phyloP scores from a whole-genome alignment of 2,329 filamentous ascomycete species.

The Penicillium sp. region DNA sequence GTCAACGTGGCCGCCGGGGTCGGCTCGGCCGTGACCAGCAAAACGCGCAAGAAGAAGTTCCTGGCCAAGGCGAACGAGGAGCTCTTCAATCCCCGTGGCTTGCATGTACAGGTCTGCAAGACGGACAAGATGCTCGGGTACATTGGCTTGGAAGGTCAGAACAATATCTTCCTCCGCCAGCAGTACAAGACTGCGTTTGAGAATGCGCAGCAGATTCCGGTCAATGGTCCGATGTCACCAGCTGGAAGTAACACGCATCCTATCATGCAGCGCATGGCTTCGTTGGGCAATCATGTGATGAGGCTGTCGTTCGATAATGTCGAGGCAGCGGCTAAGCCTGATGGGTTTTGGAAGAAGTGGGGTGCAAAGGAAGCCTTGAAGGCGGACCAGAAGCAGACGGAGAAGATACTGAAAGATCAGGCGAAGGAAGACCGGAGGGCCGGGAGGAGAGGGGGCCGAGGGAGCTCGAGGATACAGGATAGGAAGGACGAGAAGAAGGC shows the following conservation, averaged over 20 bases:
- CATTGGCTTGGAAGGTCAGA: not conserved
- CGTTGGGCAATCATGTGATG: slow-evolving; percentile 11
- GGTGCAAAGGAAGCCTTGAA: slow-evolving; percentile 7
- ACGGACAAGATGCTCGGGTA: slow-evolving; percentile 6
- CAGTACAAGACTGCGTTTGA: slow-evolving; percentile 3
- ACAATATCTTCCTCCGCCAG: slow-evolving; percentile 2
- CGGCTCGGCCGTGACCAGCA: slow-evolving; percentile 15
- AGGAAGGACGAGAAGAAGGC: slow-evolving; percentile 2
- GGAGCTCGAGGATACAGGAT: not conserved
- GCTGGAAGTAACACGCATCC: not conserved
- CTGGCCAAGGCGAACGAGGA: slow-evolving; percentile 17
- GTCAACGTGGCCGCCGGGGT: slow-evolving; percentile 13
- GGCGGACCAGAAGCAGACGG: slow-evolving; percentile 10
- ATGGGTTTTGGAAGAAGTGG: slow-evolving; percentile 11
- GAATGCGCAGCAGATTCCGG: not conserved
- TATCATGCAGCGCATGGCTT: slow-evolving; percentile 7
- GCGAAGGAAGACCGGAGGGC: slow-evolving; percentile 2
- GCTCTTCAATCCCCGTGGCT: not conserved
- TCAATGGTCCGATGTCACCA: not conserved
- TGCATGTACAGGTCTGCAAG: slow-evolving; percentile 6
- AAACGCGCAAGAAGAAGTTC: slow-evolving; percentile 29
- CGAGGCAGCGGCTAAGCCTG: slow-evolving; percentile 3
- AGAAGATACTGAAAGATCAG: slow-evolving; percentile 3
- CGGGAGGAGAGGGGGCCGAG: not conserved
- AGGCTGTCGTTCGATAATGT: slow-evolving; percentile 9